A percentile compares a stretch with the other conserved stretches of the same genome.
Evolutionary conservation across 192 early-diverging fungal genomes (phyloP).

Genomic region (Hyaloraphidium curvatum): DNA sequence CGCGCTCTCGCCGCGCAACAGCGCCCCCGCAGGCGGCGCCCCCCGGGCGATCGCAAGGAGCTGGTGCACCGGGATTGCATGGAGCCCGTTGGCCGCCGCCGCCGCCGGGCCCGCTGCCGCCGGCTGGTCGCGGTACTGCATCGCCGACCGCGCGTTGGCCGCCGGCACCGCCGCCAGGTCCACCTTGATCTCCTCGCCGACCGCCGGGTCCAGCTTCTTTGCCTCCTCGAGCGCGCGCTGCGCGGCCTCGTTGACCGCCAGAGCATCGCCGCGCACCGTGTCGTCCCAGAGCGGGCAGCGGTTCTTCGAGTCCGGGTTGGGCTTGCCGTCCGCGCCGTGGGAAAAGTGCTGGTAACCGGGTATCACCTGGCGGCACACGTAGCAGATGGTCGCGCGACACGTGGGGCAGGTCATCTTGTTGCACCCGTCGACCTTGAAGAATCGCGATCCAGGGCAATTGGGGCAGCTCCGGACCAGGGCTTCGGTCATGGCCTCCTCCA

Average conservation of each 20-base stretch:
- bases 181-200: slow-evolving; percentile 1
- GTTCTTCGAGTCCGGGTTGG: slow-evolving; percentile 4
- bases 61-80: too few species aligned
- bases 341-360: slow-evolving; percentile 29
- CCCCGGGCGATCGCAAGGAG: too few species aligned
- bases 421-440: slow-evolving; percentile 22
- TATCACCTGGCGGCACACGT: slow-evolving; percentile 21
- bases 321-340: slow-evolving; percentile 8
- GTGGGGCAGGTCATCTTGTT: slow-evolving; percentile 35
- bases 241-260: slow-evolving; percentile 22
- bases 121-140: too few species aligned
- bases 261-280: slow-evolving; percentile 16
- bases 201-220: too few species aligned
- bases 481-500: slow-evolving; percentile 34
- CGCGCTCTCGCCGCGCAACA: too few species aligned
- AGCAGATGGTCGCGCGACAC: slow-evolving; percentile 21
- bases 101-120: too few species aligned
- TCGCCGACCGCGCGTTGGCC: too few species aligned
- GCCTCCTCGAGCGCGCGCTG: slow-evolving; percentile 10
- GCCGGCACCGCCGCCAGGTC: too few species aligned
- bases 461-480: slow-evolving; percentile 32
- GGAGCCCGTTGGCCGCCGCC: too few species aligned
- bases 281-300: slow-evolving; percentile 29
- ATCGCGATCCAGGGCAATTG: slow-evolving; percentile 21
- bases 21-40: too few species aligned